phyloP scores from a whole-genome alignment of 139 green algal genomes.

The Auxenochlorella protothecoides region DNA sequence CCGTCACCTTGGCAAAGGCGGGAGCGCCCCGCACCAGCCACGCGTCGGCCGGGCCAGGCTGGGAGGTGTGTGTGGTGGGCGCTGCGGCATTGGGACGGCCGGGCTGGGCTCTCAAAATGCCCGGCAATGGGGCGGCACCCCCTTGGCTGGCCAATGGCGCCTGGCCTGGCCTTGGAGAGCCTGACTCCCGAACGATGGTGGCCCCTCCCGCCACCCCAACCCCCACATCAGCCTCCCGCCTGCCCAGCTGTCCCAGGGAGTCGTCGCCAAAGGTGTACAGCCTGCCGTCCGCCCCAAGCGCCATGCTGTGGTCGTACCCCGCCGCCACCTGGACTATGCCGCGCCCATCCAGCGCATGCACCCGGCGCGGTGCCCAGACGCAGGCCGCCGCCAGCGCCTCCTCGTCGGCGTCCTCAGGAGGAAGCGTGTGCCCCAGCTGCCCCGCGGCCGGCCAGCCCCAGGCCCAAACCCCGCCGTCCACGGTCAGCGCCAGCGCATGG shows the following conservation, averaged over 20 bases:
- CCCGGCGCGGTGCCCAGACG: conserved; percentile 18
- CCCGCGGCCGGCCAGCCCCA: conserved; percentile 26
- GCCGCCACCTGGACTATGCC: conserved; percentile 7
- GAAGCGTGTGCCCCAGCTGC: conserved; percentile 27
- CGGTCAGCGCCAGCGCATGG: conserved; percentile 24
- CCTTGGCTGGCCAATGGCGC: no score
- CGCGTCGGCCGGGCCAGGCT: no score
- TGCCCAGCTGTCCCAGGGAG: conserved; percentile 25
- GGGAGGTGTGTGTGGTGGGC: no score
- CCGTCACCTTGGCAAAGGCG: conserved; percentile 4
- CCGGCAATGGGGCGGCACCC: no score
- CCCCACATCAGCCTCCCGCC: background rate
- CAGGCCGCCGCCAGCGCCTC: conserved; percentile 7
- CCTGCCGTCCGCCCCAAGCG: conserved; percentile 5
- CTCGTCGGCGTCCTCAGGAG: conserved; percentile 18
- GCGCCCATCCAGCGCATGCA: conserved; percentile 7
- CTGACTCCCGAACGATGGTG: no score
- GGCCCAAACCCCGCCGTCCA: conserved; percentile 19
- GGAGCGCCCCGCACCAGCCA: no score
- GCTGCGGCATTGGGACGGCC: no score
- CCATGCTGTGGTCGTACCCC: conserved; percentile 10
- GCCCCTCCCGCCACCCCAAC: no score
- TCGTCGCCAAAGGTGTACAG: conserved; percentile 31
- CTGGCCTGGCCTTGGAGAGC: no score
- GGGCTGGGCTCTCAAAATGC: no score